Percentiles rank a stretch among this genome's conserved stretches.
phyloP scores from a whole-genome alignment of 2,329 filamentous ascomycete genomes.

The Hortaea werneckii region DNA sequence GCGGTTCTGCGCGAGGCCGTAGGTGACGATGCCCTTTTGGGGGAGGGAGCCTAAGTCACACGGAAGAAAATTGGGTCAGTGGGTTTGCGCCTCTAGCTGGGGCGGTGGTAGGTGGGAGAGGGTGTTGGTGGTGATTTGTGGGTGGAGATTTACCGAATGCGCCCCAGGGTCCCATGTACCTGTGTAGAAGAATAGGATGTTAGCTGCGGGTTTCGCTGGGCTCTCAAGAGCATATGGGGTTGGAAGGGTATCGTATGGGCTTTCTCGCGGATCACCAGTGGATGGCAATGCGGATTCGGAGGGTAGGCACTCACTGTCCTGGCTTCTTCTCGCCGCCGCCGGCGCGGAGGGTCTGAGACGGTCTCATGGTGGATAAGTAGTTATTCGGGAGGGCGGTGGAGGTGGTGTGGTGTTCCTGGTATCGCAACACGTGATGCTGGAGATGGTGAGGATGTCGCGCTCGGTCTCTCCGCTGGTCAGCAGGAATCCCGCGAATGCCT shows the following conservation, averaged over 20 bases:
- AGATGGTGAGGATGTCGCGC: background rate
- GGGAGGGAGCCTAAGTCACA: conserved; percentile 42
- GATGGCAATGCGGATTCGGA: no score
- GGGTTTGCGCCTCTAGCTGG: conserved; percentile 58
- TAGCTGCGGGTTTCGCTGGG: no score
- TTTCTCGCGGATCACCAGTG: no score
- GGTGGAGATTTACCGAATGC: conserved; percentile 51
- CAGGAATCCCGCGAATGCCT: no score
- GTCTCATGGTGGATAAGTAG: conserved; percentile 25
- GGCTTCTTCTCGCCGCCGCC: conserved; percentile 28
- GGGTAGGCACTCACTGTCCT: conserved; percentile 26
- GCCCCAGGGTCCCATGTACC: conserved; percentile 68
- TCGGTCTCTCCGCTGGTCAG: no score
- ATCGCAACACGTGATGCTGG: background rate
- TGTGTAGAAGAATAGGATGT: conserved; percentile 24
- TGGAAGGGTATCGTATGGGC: no score
- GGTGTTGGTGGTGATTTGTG: conserved; percentile 50
- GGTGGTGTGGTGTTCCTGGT: no score
- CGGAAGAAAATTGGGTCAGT: conserved; percentile 43
- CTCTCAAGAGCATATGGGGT: no score
- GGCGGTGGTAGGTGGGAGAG: conserved; percentile 22
- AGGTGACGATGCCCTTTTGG: conserved; percentile 56
- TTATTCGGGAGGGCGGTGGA: no score
- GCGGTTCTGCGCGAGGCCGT: conserved; percentile 75
- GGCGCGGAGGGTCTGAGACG: conserved; percentile 21